Evolutionary conservation across 2,329 filamentous ascomycete genomes (phyloP), one percentile per base, ranked within the genome.

Genomic region (Xylaria sp.): DNA sequence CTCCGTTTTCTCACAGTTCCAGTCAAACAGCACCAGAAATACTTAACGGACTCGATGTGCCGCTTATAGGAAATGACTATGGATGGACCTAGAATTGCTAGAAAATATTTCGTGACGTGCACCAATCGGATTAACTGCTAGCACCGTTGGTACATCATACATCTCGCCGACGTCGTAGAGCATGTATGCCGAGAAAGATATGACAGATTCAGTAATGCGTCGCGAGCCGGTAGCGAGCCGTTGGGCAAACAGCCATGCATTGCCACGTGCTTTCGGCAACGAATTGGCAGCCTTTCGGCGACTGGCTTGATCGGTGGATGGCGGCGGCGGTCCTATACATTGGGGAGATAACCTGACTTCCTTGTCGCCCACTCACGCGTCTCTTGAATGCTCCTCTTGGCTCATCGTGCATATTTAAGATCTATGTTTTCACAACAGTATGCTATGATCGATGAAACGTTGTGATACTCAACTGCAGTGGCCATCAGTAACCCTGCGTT

Each of bases 361-460:
- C 45, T 12, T 9, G 39, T 51, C 24, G 12, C 11, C 21, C 30
- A 27, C 24, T 27, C 24, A 4, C 19, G 4, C 27, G 34, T 53
- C 4, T 48, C 57, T 53, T 17, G 7, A 58, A 24, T 32, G 24
- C 14, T 39, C 30, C 19, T 60, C 11, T 64, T 32, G 24, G 45
- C 34, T 62, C 50, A 39, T 5, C 12, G 42, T 63, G 50, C 34
- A 17, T 6, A 50, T 32, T 21, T 19, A 48, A 58, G 62, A 70
- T 68, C 50, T 48, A 19, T 19, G 24, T 21, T 14, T 32, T 57
- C 54, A 58, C 50, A 39, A 19, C 36, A 45, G 30, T 9, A 60
- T 56, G 39, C 36, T n/a, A 45, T 34, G 56, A 70, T 70, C 62
- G 55, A 62, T 66, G 55, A 65, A 60, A 70, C 62, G 59, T 58